Evolutionary conservation across 108 stramenopile species (phyloP), one percentile per base, ranked within the genome.

Genomic region (Cylindrotheca fusiformis): DNA sequence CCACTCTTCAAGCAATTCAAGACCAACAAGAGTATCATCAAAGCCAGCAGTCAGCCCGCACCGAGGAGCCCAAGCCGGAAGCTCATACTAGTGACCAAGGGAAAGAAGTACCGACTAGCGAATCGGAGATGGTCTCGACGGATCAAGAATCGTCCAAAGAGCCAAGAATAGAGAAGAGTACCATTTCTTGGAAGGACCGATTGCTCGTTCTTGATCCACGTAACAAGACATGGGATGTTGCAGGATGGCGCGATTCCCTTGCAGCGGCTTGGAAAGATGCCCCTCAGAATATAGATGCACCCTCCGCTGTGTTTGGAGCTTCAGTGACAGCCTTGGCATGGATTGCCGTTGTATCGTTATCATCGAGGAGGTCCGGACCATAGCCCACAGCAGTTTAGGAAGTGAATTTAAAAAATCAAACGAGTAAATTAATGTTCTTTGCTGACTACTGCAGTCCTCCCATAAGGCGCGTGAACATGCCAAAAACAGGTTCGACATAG

Each of bases 271-370:
- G 22, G 1, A 14, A 52, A 52, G 52, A 51, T 2, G 36, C 41
- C 19, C 6, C 49, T 10, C 20, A 51, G 30, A 28, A 51, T 1
- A 1, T 63, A 22, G 32, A 63, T 63, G 52, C 49, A 41, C 63
- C 63, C 17, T 63, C 63, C 3, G 50, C 52, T n/a, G 21, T 52
- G 0, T 63, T 63, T 24, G 63, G 63, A 0, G 63, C 63, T 6
- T 63, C 63, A n/a, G 63, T 63, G 17, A 36, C 63, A 0, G 63
- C 32, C 10, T 28, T 53, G 27, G 57, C 36, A 41, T 41, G 36
- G 36, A 14, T 41, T 6, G 36, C 36, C 14, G 6, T 14, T 14
- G 36, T 41, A 10, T 6, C 36, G 36, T 14, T 41, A 10, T 6
- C 36, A 6, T 10, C 6, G 10, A 6, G 36, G 14, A 41, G 36